Evolutionary conservation across 139 green algal species (phyloP), one percentile per base, ranked within the genome.

Genomic region (Raphidocelis subcapitata): DNA sequence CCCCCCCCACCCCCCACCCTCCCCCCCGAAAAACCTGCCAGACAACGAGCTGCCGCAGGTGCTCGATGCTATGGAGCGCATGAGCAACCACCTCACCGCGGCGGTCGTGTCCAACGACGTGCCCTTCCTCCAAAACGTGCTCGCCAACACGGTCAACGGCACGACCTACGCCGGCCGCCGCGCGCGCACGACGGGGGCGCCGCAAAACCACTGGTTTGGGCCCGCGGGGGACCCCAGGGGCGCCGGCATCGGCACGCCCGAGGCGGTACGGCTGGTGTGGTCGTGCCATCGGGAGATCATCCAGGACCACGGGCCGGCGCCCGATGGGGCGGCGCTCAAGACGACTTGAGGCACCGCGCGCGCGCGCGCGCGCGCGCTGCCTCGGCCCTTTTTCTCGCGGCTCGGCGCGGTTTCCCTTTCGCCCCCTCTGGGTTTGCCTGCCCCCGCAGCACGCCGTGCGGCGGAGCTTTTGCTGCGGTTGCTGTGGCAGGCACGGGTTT

Each of bases 191-290:
- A 98, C 94, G 21, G 89, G 94, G 3, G 95, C 95, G 1, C 95
- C 95, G 2, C 95, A 99, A 68, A 99, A 99, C 86, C 95, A 99
- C 85, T 99, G 95, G 94, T 99, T 99, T 76, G 95, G 95, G 1
- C 95, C 95, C 1, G 92, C 91, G 0, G 92, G 94, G 36, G 95
- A 99, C 75, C 95, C 95, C 0, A 84, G 95, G 1, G 92, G 83
- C 18, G 95, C 95, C 0, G 95, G 95, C 66, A 99, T 99, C 69
- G 95, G 95, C 64, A 98, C 95, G 0, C 92, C 91, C 5, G 95
- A 99, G 82, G 95, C 95, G 37, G 99, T 99, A 70, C 78, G 75
- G 26, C 76, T 97, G 54, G 95, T 99, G 44, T 99, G 95, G 95
- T 97, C 90, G 0, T 96, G 88, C 65, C 95, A 99, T 84, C 79